A percentile compares a stretch with the other conserved stretches of the same genome.
Evolutionary conservation across 805 yeast genomes (phyloP).

Genomic region (Brettanomyces custersianus): DNA sequence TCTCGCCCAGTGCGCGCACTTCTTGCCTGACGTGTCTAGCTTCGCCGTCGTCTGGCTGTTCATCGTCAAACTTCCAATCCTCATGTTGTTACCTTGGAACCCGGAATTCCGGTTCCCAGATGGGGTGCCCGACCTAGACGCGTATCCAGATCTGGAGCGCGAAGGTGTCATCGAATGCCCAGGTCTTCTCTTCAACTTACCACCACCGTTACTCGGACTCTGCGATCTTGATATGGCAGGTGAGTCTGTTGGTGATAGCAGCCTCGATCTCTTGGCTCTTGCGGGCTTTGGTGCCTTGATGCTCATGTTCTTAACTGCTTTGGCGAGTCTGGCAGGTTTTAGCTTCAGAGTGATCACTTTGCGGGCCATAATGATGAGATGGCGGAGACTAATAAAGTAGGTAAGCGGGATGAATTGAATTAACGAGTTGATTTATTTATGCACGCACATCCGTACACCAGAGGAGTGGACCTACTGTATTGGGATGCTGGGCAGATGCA

Average conservation of each 20-base stretch:
- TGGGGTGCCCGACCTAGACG: slow-evolving; percentile 3
- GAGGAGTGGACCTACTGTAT: no score
- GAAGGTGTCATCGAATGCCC: slow-evolving; percentile 1
- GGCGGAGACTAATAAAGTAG: no score
- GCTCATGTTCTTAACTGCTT: no score
- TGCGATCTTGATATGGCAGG: slow-evolving; percentile 1
- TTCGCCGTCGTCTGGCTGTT: slow-evolving; percentile 18
- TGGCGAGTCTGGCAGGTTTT: no score
- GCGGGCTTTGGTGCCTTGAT: not conserved
- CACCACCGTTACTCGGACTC: not conserved
- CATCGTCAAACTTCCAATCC: slow-evolving; percentile 20
- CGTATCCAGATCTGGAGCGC: not conserved
- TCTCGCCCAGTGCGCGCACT: slow-evolving; percentile 6
- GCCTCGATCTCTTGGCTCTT: not conserved
- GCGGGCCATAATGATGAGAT: no score
- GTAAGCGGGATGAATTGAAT: no score
- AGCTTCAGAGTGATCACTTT: no score
- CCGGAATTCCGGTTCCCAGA: not conserved
- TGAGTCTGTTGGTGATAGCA: not conserved
- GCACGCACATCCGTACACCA: no score
- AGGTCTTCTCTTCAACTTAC: not conserved
- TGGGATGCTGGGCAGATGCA: no score
- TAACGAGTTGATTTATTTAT: no score
- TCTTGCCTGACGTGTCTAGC: slow-evolving; percentile 15
- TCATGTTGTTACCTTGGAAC: slow-evolving; percentile 4